Evolutionary conservation across 495 filamentous ascomycete species (phyloP), one percentile per base, ranked within the genome.

Genomic region (Xeromyces bisporus): DNA sequence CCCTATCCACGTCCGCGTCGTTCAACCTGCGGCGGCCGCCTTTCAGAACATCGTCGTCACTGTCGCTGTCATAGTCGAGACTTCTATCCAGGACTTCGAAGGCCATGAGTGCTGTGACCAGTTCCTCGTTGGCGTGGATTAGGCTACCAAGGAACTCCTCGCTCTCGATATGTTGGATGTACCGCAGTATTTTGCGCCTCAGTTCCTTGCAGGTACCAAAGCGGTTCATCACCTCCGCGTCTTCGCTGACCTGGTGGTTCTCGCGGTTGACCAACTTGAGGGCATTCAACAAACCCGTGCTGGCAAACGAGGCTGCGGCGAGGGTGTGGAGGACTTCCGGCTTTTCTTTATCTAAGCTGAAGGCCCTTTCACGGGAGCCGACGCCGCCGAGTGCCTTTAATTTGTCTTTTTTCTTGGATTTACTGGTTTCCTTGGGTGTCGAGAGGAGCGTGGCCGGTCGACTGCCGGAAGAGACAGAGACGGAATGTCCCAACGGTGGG

Each of bases 11-110:
- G 15, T 44, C 51, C 24, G 17, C 39, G 12, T 51, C 41, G 6
- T 51, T 47, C 7, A 47, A 27, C 18, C 44, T 39, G 9, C 40
- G 27, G 55, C 53, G 55, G 36, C 47, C 57, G 11, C 39, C 46
- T 21, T 53, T 51, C 9, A 50, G 50, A 31, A 45, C 51, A 26
- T 63, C 56, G 13, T 64, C 56, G 15, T 96, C 91, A 30, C 83
- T 93, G 47, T 99, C 91, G 42, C 83, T 92, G 51, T 99, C 89
- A 29, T 92, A 84, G 37, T 94, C 86, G 35, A 94, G 77, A 37
- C 89, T 93, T 40, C 89, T 85, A 48, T 99, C 86, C 15, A 93
- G 64, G 30, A 91, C 79, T 52, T 94, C 89, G 47, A 81, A 99
- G 0, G 85, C 77, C 72, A 89, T 92, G 34, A 99, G 61, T 1